phyloP scores from a whole-genome alignment of 108 stramenopile species.

The Conticribra guillardii region DNA sequence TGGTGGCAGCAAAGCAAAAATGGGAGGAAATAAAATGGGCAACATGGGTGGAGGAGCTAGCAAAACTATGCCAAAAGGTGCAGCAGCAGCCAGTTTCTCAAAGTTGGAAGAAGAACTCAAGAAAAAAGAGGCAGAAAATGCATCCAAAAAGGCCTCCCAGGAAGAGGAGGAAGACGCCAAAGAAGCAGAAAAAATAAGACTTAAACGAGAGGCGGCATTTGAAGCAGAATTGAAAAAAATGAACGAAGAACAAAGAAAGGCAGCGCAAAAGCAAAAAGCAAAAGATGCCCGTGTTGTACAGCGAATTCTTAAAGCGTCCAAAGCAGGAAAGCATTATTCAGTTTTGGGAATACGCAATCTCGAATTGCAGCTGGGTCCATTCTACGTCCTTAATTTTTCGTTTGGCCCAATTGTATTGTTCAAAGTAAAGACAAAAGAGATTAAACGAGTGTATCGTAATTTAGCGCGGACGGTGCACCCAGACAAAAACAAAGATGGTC shows the following conservation, averaged over 20 bases:
- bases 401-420: slow-evolving; percentile 41
- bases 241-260: slow-evolving; percentile 69
- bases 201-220: slow-evolving; percentile 68
- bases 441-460: slow-evolving; percentile 58
- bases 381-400: slow-evolving; percentile 33
- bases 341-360: slow-evolving; percentile 75
- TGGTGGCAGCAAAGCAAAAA: slow-evolving; percentile 22
- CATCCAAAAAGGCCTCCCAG: slow-evolving; percentile 5
- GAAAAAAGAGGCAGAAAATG: slow-evolving; percentile 37
- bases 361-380: slow-evolving; percentile 59
- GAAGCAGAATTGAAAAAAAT: slow-evolving; percentile 68
- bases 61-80: slow-evolving; percentile 28
- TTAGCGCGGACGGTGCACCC: slow-evolving; percentile 54
- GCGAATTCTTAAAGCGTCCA: slow-evolving; percentile 53
- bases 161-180: slow-evolving; percentile 28
- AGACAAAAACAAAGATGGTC: slow-evolving; percentile 68
- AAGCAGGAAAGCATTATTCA: slow-evolving; percentile 61
- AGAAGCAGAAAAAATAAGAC: slow-evolving; percentile 30
- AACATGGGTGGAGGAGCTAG: slow-evolving; percentile 29
- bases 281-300: slow-evolving; percentile 65
- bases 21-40: slow-evolving; percentile 24
- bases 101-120: slow-evolving; percentile 43
- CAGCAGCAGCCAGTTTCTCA: slow-evolving; percentile 15
- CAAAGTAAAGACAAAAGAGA: slow-evolving; percentile 34
- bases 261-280: slow-evolving; percentile 55